Conservation (phyloP, 2,329 filamentous ascomycete genomes). For the Aspergillus tanneri region DNA sequence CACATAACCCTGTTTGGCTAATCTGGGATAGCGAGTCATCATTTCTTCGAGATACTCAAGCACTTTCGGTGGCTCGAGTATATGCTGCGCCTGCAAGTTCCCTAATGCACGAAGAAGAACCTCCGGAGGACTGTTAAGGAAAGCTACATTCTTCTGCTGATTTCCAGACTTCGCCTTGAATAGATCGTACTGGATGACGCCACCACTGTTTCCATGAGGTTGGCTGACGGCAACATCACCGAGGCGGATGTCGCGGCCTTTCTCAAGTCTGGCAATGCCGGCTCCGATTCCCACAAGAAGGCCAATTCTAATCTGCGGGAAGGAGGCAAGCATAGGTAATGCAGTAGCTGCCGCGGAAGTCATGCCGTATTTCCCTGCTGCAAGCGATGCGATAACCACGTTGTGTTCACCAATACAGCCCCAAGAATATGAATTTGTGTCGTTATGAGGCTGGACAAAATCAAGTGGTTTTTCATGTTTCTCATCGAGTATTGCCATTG, state of each 20-base stretch:
- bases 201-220: slow-evolving; percentile 11
- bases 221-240: slow-evolving; percentile 28
- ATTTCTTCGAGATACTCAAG: not conserved
- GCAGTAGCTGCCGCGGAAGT: slow-evolving; percentile 13
- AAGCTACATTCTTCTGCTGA: slow-evolving; percentile 12
- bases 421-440: slow-evolving; percentile 15
- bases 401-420: slow-evolving; percentile 17
- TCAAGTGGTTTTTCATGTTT: slow-evolving; percentile 13
- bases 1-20: slow-evolving; percentile 15
- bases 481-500: slow-evolving; percentile 17
- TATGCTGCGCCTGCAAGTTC: not conserved
- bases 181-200: slow-evolving; percentile 27
- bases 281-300: slow-evolving; percentile 28
- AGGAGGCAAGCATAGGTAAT: slow-evolving; percentile 11
- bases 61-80: not conserved
- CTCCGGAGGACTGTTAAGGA: slow-evolving; percentile 19
- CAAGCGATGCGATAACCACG: slow-evolving; percentile 13
- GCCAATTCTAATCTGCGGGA: slow-evolving; percentile 18
- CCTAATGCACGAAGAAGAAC: slow-evolving; percentile 22
- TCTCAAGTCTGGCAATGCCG: slow-evolving; percentile 18
- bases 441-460: slow-evolving; percentile 7
- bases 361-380: slow-evolving; percentile 14
- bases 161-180: slow-evolving; percentile 13
- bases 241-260: slow-evolving; percentile 26
- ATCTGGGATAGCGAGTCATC: slow-evolving; percentile 1